These are phyloP conservation scores for Plasmodium berghei DNA, from an alignment of 169 alveolate genomes.

Conservation along the genomic window DNA sequence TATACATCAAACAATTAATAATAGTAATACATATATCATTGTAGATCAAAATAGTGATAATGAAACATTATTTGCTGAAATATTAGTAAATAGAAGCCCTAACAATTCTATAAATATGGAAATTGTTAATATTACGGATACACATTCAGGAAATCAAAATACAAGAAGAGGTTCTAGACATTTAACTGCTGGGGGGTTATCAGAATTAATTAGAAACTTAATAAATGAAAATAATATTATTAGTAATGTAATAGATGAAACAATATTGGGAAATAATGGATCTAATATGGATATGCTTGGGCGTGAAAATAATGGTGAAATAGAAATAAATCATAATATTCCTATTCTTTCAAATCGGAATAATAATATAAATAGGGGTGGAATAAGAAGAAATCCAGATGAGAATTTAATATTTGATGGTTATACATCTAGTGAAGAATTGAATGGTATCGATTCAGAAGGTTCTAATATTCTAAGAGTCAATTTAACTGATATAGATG, in stretches of 20 bases:
- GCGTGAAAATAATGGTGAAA: not conserved
- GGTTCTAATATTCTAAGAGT: not conserved
- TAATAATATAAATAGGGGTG: not conserved
- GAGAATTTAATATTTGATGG: conserved; percentile 39
- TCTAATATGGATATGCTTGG: not conserved
- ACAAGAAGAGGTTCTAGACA: conserved; percentile 18
- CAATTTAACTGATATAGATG: conserved; percentile 4
- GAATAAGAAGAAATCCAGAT: not conserved
- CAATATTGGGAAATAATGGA: not conserved
- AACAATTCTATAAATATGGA: conserved; percentile 45
- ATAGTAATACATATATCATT: conserved; percentile 42
- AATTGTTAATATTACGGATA: conserved; percentile 29
- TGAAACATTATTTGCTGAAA: conserved; percentile 61
- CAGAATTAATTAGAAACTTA: conserved; percentile 33
- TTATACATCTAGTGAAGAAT: conserved; percentile 34
- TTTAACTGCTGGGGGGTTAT: conserved; percentile 42
- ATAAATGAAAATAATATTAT: conserved; percentile 37
- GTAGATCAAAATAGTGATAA: conserved; percentile 61
- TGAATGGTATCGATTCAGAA: conserved; percentile 1
- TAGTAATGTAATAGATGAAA: conserved; percentile 24
- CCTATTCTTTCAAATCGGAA: not conserved
- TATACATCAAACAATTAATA: not conserved
- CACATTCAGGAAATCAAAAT: conserved; percentile 8
- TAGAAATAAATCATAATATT: not conserved
- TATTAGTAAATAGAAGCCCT: conserved; percentile 24